Conservation (phyloP, 768 basidiomycete genomes). For the Kwoniella pini region DNA sequence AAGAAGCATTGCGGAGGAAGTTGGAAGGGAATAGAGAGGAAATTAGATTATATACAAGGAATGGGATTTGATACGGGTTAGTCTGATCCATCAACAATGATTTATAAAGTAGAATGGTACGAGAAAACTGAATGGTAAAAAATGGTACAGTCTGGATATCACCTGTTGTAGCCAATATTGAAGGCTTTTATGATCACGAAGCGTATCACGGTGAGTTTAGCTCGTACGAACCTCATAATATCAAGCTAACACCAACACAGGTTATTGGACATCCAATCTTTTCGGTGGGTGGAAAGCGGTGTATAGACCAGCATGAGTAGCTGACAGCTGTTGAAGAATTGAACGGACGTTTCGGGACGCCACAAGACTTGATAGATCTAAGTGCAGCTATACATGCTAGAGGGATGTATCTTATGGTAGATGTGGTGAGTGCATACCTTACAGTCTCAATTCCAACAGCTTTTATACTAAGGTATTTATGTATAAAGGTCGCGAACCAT, state of each 20-base stretch:
- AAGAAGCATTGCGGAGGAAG: conserved; percentile 52
- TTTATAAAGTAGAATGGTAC: too few species aligned
- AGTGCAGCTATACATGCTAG: conserved; percentile 46
- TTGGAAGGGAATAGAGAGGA: conserved; percentile 50
- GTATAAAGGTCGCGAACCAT: conserved; percentile 68
- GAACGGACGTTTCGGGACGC: conserved; percentile 51
- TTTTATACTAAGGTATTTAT: neutral
- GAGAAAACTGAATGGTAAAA: neutral
- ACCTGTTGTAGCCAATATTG: conserved; percentile 54
- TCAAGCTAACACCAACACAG: conserved; percentile 17
- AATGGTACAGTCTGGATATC: conserved; percentile 52
- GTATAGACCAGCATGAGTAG: too few species aligned
- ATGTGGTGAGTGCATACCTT: conserved; percentile 52
- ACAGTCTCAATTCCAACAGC: too few species aligned
- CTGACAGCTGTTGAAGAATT: too few species aligned
- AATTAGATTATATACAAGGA: conserved; percentile 54
- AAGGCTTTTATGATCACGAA: conserved; percentile 32
- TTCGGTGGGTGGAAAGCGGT: conserved; percentile 23
- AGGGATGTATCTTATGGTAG: conserved; percentile 56
- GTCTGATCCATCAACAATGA: neutral
- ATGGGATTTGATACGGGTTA: conserved; percentile 56
- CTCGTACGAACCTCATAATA: too few species aligned
- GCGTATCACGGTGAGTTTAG: conserved; percentile 53
- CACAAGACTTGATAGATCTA: conserved; percentile 48
- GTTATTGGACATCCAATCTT: conserved; percentile 51